These are phyloP conservation scores for Botrytis galanthina DNA, from an alignment of 2,329 filamentous ascomycete genomes.

Conservation along the genomic window DNA sequence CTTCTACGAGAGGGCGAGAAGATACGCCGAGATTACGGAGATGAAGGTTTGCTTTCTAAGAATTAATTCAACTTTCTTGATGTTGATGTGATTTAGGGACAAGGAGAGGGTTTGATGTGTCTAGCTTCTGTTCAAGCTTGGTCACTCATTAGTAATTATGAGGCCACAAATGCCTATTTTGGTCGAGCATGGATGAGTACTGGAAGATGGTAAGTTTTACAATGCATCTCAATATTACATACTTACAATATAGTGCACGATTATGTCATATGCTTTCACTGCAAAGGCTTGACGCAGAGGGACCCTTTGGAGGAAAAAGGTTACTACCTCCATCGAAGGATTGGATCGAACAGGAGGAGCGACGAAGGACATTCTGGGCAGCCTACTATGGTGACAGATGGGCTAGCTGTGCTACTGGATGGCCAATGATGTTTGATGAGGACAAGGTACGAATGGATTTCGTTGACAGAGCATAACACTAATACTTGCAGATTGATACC, in stretches of 20 bases:
- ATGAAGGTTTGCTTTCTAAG: constrained; percentile 57
- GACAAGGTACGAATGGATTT: constrained; percentile 47
- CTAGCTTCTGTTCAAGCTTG: constrained; percentile 80
- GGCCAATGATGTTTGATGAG: constrained; percentile 79
- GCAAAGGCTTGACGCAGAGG: constrained; percentile 68
- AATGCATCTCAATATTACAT: not conserved
- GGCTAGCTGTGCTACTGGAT: constrained; percentile 84
- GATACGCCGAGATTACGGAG: constrained; percentile 81
- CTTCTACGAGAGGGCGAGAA: constrained; percentile 78
- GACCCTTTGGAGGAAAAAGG: constrained; percentile 64
- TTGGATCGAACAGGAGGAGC: constrained; percentile 80
- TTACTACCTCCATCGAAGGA: constrained; percentile 70
- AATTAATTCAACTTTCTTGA: not conserved
- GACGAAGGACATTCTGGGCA: constrained; percentile 83
- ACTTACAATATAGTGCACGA: constrained; percentile 45
- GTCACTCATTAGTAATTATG: constrained; percentile 70
- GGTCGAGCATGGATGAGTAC: constrained; percentile 81
- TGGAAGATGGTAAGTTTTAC: constrained; percentile 52
- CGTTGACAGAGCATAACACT: constrained; percentile 21
- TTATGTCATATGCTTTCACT: constrained; percentile 82
- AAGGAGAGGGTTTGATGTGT: constrained; percentile 74
- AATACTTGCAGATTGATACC: constrained; percentile 50
- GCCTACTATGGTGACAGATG: constrained; percentile 81
- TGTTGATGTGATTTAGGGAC: constrained; percentile 49
- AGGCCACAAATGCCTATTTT: constrained; percentile 83